Evolutionary conservation across 2,329 filamentous ascomycete species (phyloP).

Genomic region (Ophidiomyces ophidiicola): DNA sequence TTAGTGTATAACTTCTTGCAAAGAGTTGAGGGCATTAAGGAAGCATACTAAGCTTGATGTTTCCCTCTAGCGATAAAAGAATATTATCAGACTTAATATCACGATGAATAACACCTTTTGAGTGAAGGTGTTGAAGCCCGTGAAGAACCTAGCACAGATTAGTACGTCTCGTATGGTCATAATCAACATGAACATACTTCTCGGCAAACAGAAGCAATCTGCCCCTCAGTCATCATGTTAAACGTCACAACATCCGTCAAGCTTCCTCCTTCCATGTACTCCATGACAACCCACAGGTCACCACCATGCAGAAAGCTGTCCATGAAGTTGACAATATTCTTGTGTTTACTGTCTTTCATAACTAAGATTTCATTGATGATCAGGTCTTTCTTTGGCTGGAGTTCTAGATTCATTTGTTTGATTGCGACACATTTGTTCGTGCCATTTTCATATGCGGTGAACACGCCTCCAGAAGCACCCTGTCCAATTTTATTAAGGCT

Average conservation of each 20-base stretch:
- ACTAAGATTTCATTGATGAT: constrained; percentile 99
- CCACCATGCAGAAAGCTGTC: constrained; percentile 85
- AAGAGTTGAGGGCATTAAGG: neutral
- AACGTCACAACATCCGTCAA: constrained; percentile 97
- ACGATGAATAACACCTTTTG: constrained; percentile 93
- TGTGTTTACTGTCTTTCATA: constrained; percentile 97
- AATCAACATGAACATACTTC: constrained; percentile 44
- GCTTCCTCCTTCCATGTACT: constrained; percentile 98
- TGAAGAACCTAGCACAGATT: constrained; percentile 52
- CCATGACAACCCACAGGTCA: constrained; percentile 98
- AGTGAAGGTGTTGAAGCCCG: constrained; percentile 88
- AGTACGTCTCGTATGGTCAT: constrained; percentile 13
- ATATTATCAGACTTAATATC: constrained; percentile 99
- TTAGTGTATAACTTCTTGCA: constrained; percentile 5
- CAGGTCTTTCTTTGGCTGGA: constrained; percentile 96
- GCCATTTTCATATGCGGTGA: constrained; percentile 72
- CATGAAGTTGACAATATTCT: constrained; percentile 98
- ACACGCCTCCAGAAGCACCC: constrained; percentile 91
- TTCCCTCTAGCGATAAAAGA: constrained; percentile 79
- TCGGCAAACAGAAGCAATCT: constrained; percentile 89
- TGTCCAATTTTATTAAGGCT: constrained; percentile 92
- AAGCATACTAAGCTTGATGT: constrained; percentile 85
- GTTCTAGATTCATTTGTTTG: constrained; percentile 98
- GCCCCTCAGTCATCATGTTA: constrained; percentile 97
- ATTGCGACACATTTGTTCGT: constrained; percentile 87